phyloP scores from a whole-genome alignment of 768 basidiomycete species.

The Terana coerulea region DNA sequence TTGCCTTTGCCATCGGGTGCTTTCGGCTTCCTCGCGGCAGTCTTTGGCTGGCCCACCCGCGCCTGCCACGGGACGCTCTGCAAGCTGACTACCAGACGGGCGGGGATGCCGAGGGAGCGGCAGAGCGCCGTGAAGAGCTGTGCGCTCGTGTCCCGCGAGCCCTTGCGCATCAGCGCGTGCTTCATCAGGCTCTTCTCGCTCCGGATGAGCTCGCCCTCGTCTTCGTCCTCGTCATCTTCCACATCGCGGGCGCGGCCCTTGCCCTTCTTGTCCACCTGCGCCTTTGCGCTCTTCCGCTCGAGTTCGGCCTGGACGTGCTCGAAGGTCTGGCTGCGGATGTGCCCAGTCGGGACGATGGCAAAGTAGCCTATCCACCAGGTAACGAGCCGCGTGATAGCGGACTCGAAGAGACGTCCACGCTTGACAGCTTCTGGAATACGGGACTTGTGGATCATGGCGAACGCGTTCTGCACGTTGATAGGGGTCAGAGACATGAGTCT shows the following conservation, averaged over 20 bases:
- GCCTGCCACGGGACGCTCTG: conserved; percentile 93
- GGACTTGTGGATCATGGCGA: conserved; percentile 78
- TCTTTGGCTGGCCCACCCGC: conserved; percentile 53
- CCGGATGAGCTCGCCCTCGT: conserved; percentile 64
- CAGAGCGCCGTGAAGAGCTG: conserved; percentile 91
- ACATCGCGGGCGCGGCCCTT: conserved; percentile 27
- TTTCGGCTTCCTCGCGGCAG: conserved; percentile 32
- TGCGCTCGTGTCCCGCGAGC: conserved; percentile 81
- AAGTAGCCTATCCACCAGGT: conserved; percentile 84
- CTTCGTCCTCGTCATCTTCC: conserved; percentile 35
- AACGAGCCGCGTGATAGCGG: conserved; percentile 65
- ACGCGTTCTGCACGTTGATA: conserved; percentile 72
- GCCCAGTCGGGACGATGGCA: conserved; percentile 60
- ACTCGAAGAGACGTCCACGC: conserved; percentile 87
- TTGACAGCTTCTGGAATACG: conserved; percentile 74
- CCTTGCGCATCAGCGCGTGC: conserved; percentile 75
- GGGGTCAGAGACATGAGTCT: conserved; percentile 87
- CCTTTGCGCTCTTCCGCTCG: neutral
- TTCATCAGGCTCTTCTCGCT: conserved; percentile 90
- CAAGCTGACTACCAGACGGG: conserved; percentile 83
- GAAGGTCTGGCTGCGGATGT: conserved; percentile 73
- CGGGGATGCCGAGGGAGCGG: conserved; percentile 80
- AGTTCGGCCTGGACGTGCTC: conserved; percentile 55
- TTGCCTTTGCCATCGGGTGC: conserved; percentile 32
- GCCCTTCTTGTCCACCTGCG: conserved; percentile 22